Evolutionary conservation across 1,284 basidiomycete species (phyloP).

Genomic region (Apiotrichum gracile): DNA sequence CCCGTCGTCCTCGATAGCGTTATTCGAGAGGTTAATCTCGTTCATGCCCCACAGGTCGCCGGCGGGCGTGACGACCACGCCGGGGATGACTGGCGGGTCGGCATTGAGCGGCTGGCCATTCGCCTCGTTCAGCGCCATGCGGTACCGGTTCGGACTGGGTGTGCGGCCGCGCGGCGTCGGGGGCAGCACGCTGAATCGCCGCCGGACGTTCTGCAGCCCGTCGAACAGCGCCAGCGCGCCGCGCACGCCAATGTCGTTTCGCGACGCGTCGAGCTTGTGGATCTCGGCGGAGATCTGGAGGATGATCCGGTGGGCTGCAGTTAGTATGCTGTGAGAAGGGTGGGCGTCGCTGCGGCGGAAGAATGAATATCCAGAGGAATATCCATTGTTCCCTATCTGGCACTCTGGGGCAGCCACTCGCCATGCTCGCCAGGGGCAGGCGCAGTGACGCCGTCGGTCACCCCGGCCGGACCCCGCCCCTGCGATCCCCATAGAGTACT

Average conservation of each 20-base stretch:
- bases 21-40: slow-evolving; percentile 35
- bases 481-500: slow-evolving; percentile 7
- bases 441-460: no score
- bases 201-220: slow-evolving; percentile 26
- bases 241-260: slow-evolving; percentile 34
- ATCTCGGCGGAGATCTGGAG: slow-evolving; percentile 26
- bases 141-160: slow-evolving; percentile 1
- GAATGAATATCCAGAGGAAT: no score
- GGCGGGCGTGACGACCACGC: neutral
- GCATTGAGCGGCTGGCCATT: neutral
- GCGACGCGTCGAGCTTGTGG: slow-evolving; percentile 35
- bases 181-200: slow-evolving; percentile 6
- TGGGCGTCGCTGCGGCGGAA: neutral
- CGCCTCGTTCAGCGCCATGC: neutral
- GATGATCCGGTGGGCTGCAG: slow-evolving; percentile 32
- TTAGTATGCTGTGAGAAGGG: neutral
- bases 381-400: no score
- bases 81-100: neutral
- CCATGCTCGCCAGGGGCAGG: neutral
- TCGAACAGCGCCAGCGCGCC: slow-evolving; percentile 34
- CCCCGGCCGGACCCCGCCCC: no score
- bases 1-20: slow-evolving; percentile 15
- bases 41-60: slow-evolving; percentile 30
- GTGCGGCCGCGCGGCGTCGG: neutral
- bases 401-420: neutral